Percentiles rank a stretch among this genome's conserved stretches.
phyloP scores from a whole-genome alignment of 225 moss, liverwort and hornwort genomes.

The Rhytidiadelphus loreus region DNA sequence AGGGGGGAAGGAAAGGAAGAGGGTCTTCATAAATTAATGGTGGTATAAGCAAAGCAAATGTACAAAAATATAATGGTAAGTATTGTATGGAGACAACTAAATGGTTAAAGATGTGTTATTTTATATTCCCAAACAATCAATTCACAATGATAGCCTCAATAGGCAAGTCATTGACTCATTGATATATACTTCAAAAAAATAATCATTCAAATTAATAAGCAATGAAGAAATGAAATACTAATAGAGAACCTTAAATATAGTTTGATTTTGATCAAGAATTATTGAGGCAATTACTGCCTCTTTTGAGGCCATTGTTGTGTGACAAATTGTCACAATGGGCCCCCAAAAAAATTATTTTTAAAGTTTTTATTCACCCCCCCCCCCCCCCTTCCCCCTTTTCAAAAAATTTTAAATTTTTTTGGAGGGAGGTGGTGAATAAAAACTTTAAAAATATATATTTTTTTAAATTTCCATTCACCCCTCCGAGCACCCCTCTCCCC shows the following conservation, averaged over 20 bases:
- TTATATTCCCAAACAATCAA: background rate
- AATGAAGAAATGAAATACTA: background rate
- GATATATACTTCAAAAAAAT: background rate
- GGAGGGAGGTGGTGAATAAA: too few species aligned
- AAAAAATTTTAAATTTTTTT: too few species aligned
- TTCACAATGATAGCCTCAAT: background rate
- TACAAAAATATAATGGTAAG: background rate
- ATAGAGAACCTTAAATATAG: background rate
- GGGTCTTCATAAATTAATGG: background rate
- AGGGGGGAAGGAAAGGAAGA: fast-evolving
- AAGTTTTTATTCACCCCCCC: too few species aligned
- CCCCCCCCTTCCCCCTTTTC: too few species aligned
- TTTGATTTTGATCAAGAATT: too few species aligned
- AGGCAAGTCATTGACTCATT: background rate
- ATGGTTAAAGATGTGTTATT: background rate
- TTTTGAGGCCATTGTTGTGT: too few species aligned
- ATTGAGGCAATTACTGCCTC: too few species aligned
- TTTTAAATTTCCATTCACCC: too few species aligned
- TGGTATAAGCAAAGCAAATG: background rate
- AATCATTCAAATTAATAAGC: background rate
- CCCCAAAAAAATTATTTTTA: too few species aligned
- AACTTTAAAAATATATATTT: too few species aligned
- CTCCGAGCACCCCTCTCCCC: too few species aligned
- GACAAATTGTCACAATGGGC: too few species aligned
- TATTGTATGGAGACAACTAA: background rate